Evolutionary conservation across 352 stramenopile genomes (phyloP).

Genomic region (Globisporangium ultimum): DNA sequence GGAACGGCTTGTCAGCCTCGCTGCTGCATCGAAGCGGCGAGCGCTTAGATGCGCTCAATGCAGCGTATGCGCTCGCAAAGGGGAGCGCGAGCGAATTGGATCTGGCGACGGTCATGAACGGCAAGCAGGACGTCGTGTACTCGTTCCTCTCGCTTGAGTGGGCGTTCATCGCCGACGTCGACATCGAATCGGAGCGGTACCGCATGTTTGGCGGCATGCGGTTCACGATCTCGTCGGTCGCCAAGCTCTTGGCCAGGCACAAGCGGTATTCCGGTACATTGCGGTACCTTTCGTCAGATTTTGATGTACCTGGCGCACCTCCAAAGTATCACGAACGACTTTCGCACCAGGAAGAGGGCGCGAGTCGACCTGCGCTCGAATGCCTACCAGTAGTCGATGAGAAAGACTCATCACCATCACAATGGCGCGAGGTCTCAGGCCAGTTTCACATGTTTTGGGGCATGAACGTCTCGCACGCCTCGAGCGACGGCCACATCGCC

Average conservation of each 20-base stretch:
- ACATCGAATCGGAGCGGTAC: slow-evolving; percentile 66
- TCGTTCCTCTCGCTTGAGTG: slow-evolving; percentile 86
- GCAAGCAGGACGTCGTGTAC: slow-evolving; percentile 49
- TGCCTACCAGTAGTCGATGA: slow-evolving; percentile 20
- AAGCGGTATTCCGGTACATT: slow-evolving; percentile 37
- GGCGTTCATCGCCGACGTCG: slow-evolving; percentile 77
- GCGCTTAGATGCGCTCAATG: slow-evolving; percentile 40
- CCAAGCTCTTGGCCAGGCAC: slow-evolving; percentile 39
- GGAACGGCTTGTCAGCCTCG: slow-evolving; percentile 61
- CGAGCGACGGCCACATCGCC: slow-evolving; percentile 24
- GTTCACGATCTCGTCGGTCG: slow-evolving; percentile 40
- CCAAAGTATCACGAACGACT: slow-evolving; percentile 36
- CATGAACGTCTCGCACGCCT: slow-evolving; percentile 28
- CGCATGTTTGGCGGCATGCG: slow-evolving; percentile 54
- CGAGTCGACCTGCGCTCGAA: slow-evolving; percentile 35
- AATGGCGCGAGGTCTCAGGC: slow-evolving; percentile 22
- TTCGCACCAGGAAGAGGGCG: slow-evolving; percentile 16
- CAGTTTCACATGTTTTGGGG: slow-evolving; percentile 34
- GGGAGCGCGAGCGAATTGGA: slow-evolving; percentile 61
- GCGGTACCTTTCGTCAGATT: slow-evolving; percentile 32
- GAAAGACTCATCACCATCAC: slow-evolving; percentile 5
- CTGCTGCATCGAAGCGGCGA: slow-evolving; percentile 48
- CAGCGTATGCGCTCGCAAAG: slow-evolving; percentile 60
- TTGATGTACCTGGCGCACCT: slow-evolving; percentile 18
- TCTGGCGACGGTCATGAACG: slow-evolving; percentile 47